phyloP scores from a whole-genome alignment of 1,284 basidiomycete genomes.

The Puccinia hordei region DNA sequence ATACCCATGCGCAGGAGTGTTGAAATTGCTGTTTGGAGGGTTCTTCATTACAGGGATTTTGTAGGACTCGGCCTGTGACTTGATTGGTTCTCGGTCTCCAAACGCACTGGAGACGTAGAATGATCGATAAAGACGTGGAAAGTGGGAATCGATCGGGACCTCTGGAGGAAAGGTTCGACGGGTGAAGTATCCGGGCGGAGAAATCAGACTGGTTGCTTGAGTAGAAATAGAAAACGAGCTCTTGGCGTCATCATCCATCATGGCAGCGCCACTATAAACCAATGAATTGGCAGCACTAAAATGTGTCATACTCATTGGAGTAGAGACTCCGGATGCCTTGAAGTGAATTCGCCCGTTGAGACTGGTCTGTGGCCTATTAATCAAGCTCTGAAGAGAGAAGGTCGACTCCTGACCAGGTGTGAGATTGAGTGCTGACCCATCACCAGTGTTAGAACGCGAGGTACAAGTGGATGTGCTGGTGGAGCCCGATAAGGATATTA shows the following conservation, averaged over 20 bases:
- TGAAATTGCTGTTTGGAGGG: slow-evolving; percentile 41
- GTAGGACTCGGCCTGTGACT: slow-evolving; percentile 32
- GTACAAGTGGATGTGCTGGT: slow-evolving; percentile 50
- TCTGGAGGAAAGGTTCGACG: slow-evolving; percentile 40
- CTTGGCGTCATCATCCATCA: slow-evolving; percentile 47
- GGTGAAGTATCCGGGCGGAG: slow-evolving; percentile 35
- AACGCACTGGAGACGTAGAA: slow-evolving; percentile 50
- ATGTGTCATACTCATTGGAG: slow-evolving; percentile 32
- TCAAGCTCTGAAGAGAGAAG: slow-evolving; percentile 23
- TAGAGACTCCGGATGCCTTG: slow-evolving; percentile 26
- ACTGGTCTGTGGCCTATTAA: slow-evolving; percentile 28
- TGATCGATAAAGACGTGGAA: slow-evolving; percentile 46
- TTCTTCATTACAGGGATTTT: slow-evolving; percentile 27
- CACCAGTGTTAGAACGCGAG: slow-evolving; percentile 25
- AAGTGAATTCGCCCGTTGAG: slow-evolving; percentile 21
- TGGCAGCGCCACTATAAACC: background rate
- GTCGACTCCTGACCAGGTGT: slow-evolving; percentile 24
- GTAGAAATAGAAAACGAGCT: slow-evolving; percentile 50
- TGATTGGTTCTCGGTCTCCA: slow-evolving; percentile 48
- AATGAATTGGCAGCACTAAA: slow-evolving; percentile 10
- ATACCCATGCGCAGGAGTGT: slow-evolving; percentile 52
- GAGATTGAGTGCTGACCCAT: slow-evolving; percentile 7
- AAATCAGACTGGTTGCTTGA: slow-evolving; percentile 51
- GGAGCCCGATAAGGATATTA: slow-evolving; percentile 41
- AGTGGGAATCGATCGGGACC: slow-evolving; percentile 44